Evolutionary conservation across 179 eudicot genomes (phyloP).

Genomic region (Vitellaria paradoxa): DNA sequence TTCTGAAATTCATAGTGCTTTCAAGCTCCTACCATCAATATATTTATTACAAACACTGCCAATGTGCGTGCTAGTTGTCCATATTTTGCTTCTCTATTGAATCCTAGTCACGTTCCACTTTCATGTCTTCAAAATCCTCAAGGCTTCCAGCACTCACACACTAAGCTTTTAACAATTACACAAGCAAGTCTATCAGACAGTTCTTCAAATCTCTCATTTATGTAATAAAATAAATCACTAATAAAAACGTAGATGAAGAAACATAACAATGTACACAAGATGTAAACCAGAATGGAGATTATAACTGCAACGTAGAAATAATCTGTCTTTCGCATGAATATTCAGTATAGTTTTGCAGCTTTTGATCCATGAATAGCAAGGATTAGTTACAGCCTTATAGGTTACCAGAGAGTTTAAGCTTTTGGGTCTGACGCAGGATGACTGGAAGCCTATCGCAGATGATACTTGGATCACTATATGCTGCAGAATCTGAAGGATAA

Average conservation of each 20-base stretch:
- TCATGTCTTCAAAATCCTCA: too few relatives aligned
- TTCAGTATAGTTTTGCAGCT: constrained; percentile 20
- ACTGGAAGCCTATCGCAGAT: constrained; percentile 77
- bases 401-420: constrained; percentile 53
- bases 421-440: constrained; percentile 68
- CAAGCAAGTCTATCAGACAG: not conserved
- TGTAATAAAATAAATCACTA: not conserved
- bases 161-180: constrained; percentile 1
- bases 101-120: too few relatives aligned
- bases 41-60: too few relatives aligned
- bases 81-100: too few relatives aligned
- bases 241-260: not conserved
- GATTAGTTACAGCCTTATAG: constrained; percentile 35
- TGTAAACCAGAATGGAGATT: constrained; percentile 6
- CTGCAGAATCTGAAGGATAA: constrained; percentile 68
- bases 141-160: not conserved
- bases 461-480: constrained; percentile 79
- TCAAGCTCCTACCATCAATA: too few relatives aligned
- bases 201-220: too few relatives aligned
- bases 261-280: not conserved
- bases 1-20: too few relatives aligned
- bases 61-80: too few relatives aligned
- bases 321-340: constrained; percentile 3
- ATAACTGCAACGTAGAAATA: constrained; percentile 1
- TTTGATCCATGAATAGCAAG: not conserved